phyloP scores from a whole-genome alignment of 2,329 filamentous ascomycete genomes.

The Fusarium globosum region DNA sequence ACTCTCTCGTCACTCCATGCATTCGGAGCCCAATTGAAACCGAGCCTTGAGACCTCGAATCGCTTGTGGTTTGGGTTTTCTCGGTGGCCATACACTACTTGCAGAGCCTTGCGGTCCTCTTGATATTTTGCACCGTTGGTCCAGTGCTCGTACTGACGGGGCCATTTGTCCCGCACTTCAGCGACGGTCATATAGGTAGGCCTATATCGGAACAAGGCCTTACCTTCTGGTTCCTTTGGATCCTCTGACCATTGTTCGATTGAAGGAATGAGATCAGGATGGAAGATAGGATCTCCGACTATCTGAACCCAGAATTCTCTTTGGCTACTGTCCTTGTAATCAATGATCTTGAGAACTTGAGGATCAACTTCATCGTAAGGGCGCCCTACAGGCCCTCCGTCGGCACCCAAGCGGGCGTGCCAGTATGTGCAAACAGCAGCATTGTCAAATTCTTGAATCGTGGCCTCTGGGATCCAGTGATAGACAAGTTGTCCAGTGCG shows the following conservation, averaged over 20 bases:
- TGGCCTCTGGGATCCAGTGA: not conserved
- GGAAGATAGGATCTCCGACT: not conserved
- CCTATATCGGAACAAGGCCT: not conserved
- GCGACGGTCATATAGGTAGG: not conserved
- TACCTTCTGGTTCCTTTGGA: not conserved
- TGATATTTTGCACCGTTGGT: accelerated
- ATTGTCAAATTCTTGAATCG: not conserved
- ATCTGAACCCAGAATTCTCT: not conserved
- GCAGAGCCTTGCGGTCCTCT: not conserved
- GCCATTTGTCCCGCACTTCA: not conserved
- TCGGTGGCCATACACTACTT: not conserved
- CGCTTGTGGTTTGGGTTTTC: not conserved
- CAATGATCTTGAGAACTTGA: not conserved
- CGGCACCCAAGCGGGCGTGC: not conserved
- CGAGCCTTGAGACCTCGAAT: not conserved
- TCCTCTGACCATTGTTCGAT: not conserved
- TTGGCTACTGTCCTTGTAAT: not conserved
- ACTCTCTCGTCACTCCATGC: not conserved
- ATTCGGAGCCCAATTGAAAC: not conserved
- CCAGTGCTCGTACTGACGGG: not conserved
- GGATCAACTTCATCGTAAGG: not conserved
- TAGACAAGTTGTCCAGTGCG: not conserved
- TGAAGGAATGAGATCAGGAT: not conserved
- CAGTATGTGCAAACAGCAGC: not conserved
- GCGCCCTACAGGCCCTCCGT: not conserved